Evolutionary conservation across 2,329 filamentous ascomycete genomes (phyloP), one percentile per base, ranked within the genome.

Genomic region (Pestalotiopsis sp.): DNA sequence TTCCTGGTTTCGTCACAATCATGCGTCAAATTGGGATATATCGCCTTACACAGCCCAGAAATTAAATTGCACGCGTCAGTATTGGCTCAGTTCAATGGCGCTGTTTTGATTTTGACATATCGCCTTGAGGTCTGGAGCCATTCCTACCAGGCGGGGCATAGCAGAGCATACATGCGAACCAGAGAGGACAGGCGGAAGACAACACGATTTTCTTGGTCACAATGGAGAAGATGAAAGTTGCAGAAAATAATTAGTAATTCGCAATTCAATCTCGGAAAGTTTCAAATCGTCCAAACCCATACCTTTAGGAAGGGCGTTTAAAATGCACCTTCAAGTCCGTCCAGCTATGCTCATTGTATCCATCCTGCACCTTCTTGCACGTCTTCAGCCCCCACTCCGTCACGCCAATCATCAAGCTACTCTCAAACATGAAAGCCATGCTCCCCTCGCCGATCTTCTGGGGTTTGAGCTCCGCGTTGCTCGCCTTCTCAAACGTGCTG

Each of bases 311-410:
- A 52, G 45, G 45, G 4, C 45, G 45, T 20, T 20, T 52, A 4
- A 52, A 52, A 52, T 52, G n/a, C 4, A 52, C 45, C 1, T 52
- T 52, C 45, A 52, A 52, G n/a, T 52, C 45, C 1, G 45, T 52
- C 90, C 90, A 92, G 74, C 88, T 90, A 78, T 91, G 88, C 12
- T 85, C 84, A 76, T 90, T 91, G 72, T 92, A 92, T 66, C 86
- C 85, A 68, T 86, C 81, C 78, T 77, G 74, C 2, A 74, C 69
- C 68, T 77, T 76, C 23, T 73, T 71, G 5, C 73, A 92, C 68
- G 85, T 74, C 20, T 74, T 71, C 68, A 74, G 76, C 1, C 85
- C 86, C 85, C 86, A 88, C 31, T 87, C 85, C 3, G 85, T 87
- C 27, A 88, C 85, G 3, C 84, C 85, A 12, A 87, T 83, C 82